Percentiles rank a stretch among this genome's conserved stretches.
phyloP scores from a whole-genome alignment of 345 rosid species.

The Pseudoturritis turrita region DNA sequence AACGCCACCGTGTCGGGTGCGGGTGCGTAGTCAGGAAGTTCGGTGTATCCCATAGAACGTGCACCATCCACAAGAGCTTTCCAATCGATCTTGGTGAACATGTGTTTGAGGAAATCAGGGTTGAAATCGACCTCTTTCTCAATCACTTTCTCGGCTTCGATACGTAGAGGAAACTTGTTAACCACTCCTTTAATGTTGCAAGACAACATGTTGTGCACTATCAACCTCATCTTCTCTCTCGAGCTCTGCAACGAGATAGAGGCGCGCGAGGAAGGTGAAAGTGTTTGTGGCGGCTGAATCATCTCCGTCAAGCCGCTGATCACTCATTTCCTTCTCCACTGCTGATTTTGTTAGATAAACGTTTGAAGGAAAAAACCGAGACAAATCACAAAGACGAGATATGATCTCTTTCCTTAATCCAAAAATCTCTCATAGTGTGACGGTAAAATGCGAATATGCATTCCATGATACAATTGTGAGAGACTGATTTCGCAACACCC shows the following conservation, averaged over 20 bases:
- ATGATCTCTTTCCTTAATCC: too few relatives aligned
- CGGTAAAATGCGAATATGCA: too few relatives aligned
- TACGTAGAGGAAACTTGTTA: constrained; percentile 66
- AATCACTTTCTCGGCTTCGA: constrained; percentile 53
- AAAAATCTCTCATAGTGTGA: too few relatives aligned
- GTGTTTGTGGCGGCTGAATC: background rate
- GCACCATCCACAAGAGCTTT: constrained; percentile 62
- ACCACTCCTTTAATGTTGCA: constrained; percentile 75
- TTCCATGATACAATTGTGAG: too few relatives aligned
- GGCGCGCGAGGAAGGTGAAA: too few relatives aligned
- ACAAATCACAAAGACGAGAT: too few relatives aligned
- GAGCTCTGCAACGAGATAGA: too few relatives aligned
- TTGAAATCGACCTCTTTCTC: constrained; percentile 68
- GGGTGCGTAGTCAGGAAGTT: constrained; percentile 53
- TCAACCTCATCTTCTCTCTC: constrained; percentile 53
- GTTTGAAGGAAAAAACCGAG: too few relatives aligned
- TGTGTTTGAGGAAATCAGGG: constrained; percentile 57
- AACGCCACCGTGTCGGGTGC: constrained; percentile 46
- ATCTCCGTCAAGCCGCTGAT: too few relatives aligned
- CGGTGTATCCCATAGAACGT: constrained; percentile 52
- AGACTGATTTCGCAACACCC: too few relatives aligned
- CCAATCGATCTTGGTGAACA: constrained; percentile 73
- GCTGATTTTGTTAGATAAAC: too few relatives aligned
- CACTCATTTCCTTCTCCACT: too few relatives aligned
- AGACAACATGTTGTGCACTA: constrained; percentile 80